These are phyloP conservation scores for Nakazawaea wyomingensis DNA, from an alignment of 805 yeast genomes.

Conservation along the genomic window DNA sequence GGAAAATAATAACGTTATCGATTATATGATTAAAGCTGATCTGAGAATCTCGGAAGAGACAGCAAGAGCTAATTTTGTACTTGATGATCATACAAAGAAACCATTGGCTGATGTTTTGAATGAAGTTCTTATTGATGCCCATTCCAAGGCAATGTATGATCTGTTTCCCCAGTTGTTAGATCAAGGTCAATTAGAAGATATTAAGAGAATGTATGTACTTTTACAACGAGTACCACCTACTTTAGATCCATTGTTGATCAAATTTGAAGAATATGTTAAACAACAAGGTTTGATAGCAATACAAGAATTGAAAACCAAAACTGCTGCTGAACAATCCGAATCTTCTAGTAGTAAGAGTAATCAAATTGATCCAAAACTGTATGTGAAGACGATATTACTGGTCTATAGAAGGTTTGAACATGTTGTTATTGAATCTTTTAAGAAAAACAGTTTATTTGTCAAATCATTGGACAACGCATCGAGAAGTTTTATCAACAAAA, in stretches of 20 bases:
- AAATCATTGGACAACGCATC: slow-evolving; percentile 90
- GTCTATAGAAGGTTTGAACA: slow-evolving; percentile 64
- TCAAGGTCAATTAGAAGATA: slow-evolving; percentile 65
- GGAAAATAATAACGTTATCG: slow-evolving; percentile 74
- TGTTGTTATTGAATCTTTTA: slow-evolving; percentile 64
- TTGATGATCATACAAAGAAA: slow-evolving; percentile 82
- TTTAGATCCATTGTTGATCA: slow-evolving; percentile 68
- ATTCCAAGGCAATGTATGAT: slow-evolving; percentile 67
- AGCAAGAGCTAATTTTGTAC: slow-evolving; percentile 66
- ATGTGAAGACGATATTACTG: slow-evolving; percentile 69
- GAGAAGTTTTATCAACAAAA: slow-evolving; percentile 73
- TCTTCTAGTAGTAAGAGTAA: slow-evolving; percentile 20
- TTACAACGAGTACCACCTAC: slow-evolving; percentile 77
- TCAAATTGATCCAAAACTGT: slow-evolving; percentile 65
- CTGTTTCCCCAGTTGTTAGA: slow-evolving; percentile 76
- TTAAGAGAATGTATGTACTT: slow-evolving; percentile 69
- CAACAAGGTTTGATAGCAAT: slow-evolving; percentile 57
- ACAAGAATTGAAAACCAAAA: slow-evolving; percentile 43
- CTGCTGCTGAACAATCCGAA: slow-evolving; percentile 21
- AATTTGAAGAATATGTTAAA: slow-evolving; percentile 69
- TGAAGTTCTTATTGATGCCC: slow-evolving; percentile 69
- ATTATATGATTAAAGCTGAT: slow-evolving; percentile 84
- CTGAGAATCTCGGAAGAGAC: slow-evolving; percentile 79
- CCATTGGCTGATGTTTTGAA: slow-evolving; percentile 74
- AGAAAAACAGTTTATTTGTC: slow-evolving; percentile 69